A percentile compares a stretch with the other conserved stretches of the same genome.
These are phyloP conservation scores for Exophiala viscosa DNA, from an alignment of 2,329 filamentous ascomycete genomes.

Conservation along the genomic window DNA sequence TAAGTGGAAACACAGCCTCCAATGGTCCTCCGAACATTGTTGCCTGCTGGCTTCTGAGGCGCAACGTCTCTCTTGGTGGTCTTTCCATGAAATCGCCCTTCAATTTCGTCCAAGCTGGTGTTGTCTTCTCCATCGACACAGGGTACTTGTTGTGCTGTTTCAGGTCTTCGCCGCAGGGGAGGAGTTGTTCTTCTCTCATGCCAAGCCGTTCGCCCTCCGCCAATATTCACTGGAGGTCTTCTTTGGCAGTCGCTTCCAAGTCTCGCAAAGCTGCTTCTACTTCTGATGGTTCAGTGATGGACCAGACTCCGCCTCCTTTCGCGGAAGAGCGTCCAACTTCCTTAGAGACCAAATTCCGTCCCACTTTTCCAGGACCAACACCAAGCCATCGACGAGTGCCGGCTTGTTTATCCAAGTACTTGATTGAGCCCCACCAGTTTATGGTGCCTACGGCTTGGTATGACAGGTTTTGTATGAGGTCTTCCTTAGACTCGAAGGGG, in stretches of 20 bases:
- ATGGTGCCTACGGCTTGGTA: constrained; percentile 88
- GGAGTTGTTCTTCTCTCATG: background rate
- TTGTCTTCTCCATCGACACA: background rate
- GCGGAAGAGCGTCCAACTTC: constrained; percentile 80
- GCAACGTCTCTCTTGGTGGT: background rate
- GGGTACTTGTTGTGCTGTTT: background rate
- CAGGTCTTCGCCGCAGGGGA: background rate
- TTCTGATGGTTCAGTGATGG: constrained; percentile 74
- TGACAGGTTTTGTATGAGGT: constrained; percentile 75
- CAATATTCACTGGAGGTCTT: constrained; percentile 8
- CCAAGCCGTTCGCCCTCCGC: background rate
- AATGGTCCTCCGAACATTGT: too few relatives aligned
- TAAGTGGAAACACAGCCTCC: too few relatives aligned
- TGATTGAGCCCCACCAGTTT: constrained; percentile 89
- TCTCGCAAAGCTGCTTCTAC: constrained; percentile 49
- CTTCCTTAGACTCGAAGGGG: constrained; percentile 68
- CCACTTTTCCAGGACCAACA: constrained; percentile 90
- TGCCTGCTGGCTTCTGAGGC: too few relatives aligned
- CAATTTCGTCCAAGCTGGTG: background rate
- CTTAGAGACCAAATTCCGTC: constrained; percentile 87
- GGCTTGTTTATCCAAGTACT: constrained; percentile 78
- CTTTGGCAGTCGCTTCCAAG: constrained; percentile 23
- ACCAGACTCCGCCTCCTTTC: constrained; percentile 91
- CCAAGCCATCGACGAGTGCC: constrained; percentile 83
- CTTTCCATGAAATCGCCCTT: background rate